These are phyloP conservation scores for Fusarium sp. DNA, from an alignment of 2,329 filamentous ascomycete species.

Conservation along the genomic window DNA sequence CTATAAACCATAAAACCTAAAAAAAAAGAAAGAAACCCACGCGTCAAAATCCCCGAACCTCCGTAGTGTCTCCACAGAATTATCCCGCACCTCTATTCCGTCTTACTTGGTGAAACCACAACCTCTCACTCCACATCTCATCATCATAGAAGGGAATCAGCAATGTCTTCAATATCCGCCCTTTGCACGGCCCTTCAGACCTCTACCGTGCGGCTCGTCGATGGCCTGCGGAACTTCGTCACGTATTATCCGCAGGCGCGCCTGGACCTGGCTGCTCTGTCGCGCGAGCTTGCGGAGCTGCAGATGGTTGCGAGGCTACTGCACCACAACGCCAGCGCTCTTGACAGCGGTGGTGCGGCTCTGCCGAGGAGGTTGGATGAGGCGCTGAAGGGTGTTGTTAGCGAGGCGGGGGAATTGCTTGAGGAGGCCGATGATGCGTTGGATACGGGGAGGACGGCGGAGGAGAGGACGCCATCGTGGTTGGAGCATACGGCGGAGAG, in stretches of 20 bases:
- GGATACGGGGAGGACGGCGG: conserved; percentile 18
- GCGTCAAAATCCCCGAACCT: conserved; percentile 12
- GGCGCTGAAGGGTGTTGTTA: conserved; percentile 37
- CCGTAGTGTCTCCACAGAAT: conserved; percentile 32
- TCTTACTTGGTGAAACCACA: conserved; percentile 4
- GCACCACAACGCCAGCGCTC: conserved; percentile 40
- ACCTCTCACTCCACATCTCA: conserved; percentile 14
- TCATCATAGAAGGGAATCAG: conserved; percentile 8
- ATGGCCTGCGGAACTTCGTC: conserved; percentile 44
- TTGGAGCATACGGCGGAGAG: conserved; percentile 45
- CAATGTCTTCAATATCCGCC: conserved; percentile 27
- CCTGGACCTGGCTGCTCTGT: conserved; percentile 42
- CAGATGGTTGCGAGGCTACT: conserved; percentile 46
- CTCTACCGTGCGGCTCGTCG: conserved; percentile 33
- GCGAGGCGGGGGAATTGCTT: conserved; percentile 32
- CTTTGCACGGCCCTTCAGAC: conserved; percentile 43
- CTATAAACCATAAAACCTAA: not conserved
- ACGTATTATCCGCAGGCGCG: conserved; percentile 43
- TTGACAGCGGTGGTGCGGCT: conserved; percentile 25
- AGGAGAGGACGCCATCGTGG: conserved; percentile 34
- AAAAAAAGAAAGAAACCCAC: not conserved
- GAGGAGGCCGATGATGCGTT: conserved; percentile 45
- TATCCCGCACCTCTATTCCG: conserved; percentile 22
- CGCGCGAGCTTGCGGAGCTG: conserved; percentile 48
- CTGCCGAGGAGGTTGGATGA: conserved; percentile 28